A percentile compares a stretch with the other conserved stretches of the same genome.
These are phyloP conservation scores for Plasmodium knowlesi DNA, from an alignment of 169 alveolate genomes.

Conservation along the genomic window DNA sequence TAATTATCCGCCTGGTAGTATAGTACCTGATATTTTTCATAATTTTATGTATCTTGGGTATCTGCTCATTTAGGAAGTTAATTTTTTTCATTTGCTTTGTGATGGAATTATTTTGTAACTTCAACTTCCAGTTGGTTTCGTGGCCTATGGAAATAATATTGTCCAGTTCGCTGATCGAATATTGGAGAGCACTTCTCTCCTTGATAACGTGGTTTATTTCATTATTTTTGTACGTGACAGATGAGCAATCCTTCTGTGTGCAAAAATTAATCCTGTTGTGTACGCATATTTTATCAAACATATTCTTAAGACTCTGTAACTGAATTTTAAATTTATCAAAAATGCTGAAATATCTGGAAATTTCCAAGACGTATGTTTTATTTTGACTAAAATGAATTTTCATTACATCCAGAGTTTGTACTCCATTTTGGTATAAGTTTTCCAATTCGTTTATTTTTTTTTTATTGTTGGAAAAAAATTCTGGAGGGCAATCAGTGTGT, in stretches of 20 bases:
- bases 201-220: conserved; percentile 41
- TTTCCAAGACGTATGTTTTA: conserved; percentile 53
- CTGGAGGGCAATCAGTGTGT: not conserved
- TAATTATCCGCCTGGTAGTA: conserved; percentile 12
- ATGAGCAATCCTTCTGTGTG: not conserved
- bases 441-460: conserved; percentile 55
- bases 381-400: conserved; percentile 51
- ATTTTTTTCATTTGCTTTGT: conserved; percentile 53
- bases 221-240: not conserved
- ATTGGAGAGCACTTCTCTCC: conserved; percentile 53
- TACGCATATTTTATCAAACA: conserved; percentile 18
- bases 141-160: conserved; percentile 39
- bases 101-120: conserved; percentile 33
- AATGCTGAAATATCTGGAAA: conserved; percentile 59
- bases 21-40: conserved; percentile 51
- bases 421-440: conserved; percentile 49
- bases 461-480: conserved; percentile 26
- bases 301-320: conserved; percentile 32
- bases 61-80: conserved; percentile 1
- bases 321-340: conserved; percentile 73
- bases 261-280: conserved; percentile 18
- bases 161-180: conserved; percentile 54
- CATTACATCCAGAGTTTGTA: conserved; percentile 39
- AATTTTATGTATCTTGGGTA: conserved; percentile 64
- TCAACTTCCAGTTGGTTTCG: conserved; percentile 24